These are phyloP conservation scores for Dictyostelium firmibasis DNA, from an alignment of 78 protist genomes.

Conservation along the genomic window DNA sequence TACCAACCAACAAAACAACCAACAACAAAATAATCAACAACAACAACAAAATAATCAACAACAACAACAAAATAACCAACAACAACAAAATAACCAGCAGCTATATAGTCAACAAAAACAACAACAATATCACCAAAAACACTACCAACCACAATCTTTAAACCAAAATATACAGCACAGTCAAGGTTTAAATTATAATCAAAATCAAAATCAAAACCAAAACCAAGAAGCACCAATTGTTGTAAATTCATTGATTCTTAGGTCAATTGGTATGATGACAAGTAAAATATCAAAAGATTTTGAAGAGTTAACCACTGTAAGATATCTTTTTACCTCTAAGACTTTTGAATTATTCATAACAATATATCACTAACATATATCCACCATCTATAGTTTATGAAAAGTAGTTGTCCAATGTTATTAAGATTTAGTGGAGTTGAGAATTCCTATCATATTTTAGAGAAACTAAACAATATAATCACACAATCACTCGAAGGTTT, in stretches of 20 bases:
- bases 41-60: background rate
- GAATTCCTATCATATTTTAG: background rate
- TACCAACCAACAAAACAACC: too few relatives aligned
- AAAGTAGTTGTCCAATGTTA: slow-evolving; percentile 14
- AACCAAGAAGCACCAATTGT: background rate
- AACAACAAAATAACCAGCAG: too few relatives aligned
- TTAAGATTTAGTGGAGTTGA: slow-evolving; percentile 15
- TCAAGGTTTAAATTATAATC: background rate
- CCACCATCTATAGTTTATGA: slow-evolving; percentile 33
- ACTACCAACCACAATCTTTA: background rate
- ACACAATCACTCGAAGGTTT: background rate
- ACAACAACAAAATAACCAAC: background rate
- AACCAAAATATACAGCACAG: background rate
- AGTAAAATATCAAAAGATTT: slow-evolving; percentile 14
- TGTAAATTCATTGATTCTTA: slow-evolving; percentile 10
- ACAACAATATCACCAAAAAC: too few relatives aligned
- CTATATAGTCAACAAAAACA: too few relatives aligned
- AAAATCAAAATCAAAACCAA: background rate
- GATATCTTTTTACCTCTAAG: background rate
- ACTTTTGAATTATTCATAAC: background rate
- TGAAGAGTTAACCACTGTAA: background rate
- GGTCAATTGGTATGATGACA: background rate
- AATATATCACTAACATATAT: background rate
- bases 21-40: too few relatives aligned
- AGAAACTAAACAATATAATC: slow-evolving; percentile 18